Conservation (phyloP, 306 rosid species). For the Macrotyloma uniflorum region DNA sequence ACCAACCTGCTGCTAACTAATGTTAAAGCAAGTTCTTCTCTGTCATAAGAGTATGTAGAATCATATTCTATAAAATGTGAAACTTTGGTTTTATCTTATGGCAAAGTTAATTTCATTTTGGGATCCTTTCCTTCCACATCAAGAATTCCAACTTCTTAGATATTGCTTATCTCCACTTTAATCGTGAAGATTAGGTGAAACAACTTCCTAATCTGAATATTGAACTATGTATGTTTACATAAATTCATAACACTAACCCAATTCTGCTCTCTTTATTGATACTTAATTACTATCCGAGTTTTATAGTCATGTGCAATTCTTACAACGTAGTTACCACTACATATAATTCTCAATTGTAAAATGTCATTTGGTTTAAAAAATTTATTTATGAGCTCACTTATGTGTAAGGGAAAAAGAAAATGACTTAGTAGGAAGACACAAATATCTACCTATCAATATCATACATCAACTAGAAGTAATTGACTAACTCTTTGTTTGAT, state of each 20-base stretch:
- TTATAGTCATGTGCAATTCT: not conserved
- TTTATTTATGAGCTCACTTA: not conserved
- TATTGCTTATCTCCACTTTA: not conserved
- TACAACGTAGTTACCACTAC: not conserved
- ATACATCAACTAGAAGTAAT: not conserved
- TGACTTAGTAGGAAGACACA: not conserved
- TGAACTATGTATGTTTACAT: not conserved
- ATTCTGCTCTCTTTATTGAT: too few relatives aligned
- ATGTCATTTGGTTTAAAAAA: too few relatives aligned
- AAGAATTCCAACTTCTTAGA: constrained; percentile 25
- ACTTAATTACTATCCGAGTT: not conserved
- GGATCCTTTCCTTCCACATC: constrained; percentile 44
- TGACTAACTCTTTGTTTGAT: not conserved
- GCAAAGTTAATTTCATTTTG: constrained; percentile 20
- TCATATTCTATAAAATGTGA: constrained; percentile 40
- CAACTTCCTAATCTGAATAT: constrained; percentile 12
- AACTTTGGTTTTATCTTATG: constrained; percentile 25
- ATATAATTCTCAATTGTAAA: not conserved
- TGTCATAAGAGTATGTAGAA: constrained; percentile 24
- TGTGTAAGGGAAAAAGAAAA: not conserved
- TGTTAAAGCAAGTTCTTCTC: constrained; percentile 19
- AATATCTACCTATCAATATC: not conserved
- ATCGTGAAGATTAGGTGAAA: not conserved
- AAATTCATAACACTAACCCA: not conserved
- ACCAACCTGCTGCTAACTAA: constrained; percentile 2